These are phyloP conservation scores for Colletotrichum destructivum DNA, from an alignment of 2,329 filamentous ascomycete species.

Conservation along the genomic window DNA sequence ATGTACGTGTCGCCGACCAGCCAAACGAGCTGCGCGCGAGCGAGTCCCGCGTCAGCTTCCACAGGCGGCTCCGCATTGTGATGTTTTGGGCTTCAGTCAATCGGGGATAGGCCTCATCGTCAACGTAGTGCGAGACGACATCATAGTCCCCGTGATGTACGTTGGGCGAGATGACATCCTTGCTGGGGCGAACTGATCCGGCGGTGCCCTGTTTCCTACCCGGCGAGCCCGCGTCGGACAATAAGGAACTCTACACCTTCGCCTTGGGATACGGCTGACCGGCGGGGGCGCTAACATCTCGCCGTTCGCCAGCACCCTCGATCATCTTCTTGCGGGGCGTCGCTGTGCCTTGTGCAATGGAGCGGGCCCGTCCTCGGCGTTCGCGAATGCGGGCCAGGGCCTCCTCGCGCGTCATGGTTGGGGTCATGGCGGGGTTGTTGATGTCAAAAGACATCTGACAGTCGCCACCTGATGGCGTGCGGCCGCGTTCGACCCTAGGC, in stretches of 20 bases:
- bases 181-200: neutral
- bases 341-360: constrained; percentile 74
- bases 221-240: constrained; percentile 6
- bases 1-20: constrained; percentile 31
- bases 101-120: neutral
- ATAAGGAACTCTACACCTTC: constrained; percentile 39
- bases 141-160: neutral
- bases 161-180: neutral
- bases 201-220: neutral
- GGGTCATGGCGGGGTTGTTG: constrained; percentile 72
- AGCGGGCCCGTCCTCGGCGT: constrained; percentile 79
- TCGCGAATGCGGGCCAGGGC: constrained; percentile 83
- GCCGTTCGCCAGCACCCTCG: constrained; percentile 61
- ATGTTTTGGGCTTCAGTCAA: constrained; percentile 1
- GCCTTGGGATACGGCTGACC: constrained; percentile 36
- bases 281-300: constrained; percentile 64
- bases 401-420: constrained; percentile 80
- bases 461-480: constrained; percentile 59
- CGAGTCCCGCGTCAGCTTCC: constrained; percentile 37
- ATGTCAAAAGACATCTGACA: constrained; percentile 64
- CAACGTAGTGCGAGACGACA: neutral
- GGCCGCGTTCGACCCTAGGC: constrained; percentile 62
- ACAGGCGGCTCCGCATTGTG: constrained; percentile 21
- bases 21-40: constrained; percentile 20
- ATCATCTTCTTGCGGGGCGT: constrained; percentile 74